Evolutionary conservation across 306 rosid genomes (phyloP), one percentile per base, ranked within the genome.

Genomic region (Acacia crassicarpa): DNA sequence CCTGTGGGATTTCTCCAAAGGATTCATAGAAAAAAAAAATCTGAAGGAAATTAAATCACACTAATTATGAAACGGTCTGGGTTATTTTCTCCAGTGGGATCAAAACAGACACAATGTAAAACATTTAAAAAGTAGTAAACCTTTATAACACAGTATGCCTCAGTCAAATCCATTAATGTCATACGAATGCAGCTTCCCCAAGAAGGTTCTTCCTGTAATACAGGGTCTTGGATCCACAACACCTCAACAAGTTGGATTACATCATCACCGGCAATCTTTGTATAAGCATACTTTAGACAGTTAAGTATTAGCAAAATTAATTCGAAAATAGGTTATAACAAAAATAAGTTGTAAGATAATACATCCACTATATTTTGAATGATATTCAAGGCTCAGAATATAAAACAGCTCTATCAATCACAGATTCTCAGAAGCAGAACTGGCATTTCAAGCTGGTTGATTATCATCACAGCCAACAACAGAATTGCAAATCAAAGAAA

Each of bases 351-450:
- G 27, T 9, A 8, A 67, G 2, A 19, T 35, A 38, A 19, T 0
- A 19, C 44, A 67, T 8, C 48, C 27, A 38, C 6, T 19, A 6
- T 16, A 67, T 67, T 67, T 35, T 67, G n/a, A 38, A 19, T 0
- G 16, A 16, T 67, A 67, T 2, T 8, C 1, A 19, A 45, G 88
- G 93, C 96, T 94, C 98, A 94, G 97, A 77, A 15, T 1, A 77
- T 9, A 25, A 38, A 80, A 88, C 97, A 92, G 97, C 97, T 91
- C 83, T 92, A 75, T 89, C 97, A 32, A 88, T 94, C 98, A 94
- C 73, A 77, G 40, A 84, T 30, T 80, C 62, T 92, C 97, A 84
- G 98, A 89, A 92, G 98, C 97, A 94, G 98, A 94, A 92, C 97
- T 92, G 97, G 97, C 98, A 77, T 86, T 79, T 77, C 40, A 91